phyloP scores from a whole-genome alignment of 768 basidiomycete genomes.

The Lactarius pseudohatsudake region DNA sequence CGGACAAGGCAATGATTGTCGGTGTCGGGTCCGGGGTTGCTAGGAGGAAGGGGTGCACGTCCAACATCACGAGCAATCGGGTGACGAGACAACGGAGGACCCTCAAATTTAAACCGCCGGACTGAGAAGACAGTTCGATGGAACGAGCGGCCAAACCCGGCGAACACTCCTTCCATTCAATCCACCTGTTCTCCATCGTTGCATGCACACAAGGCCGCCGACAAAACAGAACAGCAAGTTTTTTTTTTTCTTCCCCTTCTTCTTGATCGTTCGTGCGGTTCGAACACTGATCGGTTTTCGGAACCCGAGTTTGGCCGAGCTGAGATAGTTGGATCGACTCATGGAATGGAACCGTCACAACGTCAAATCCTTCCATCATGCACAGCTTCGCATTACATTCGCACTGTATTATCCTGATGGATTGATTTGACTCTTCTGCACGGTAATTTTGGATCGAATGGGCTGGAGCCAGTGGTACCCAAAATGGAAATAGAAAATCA shows the following conservation, averaged over 20 bases:
- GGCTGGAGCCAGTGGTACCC: background rate
- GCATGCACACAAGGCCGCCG: background rate
- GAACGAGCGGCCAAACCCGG: background rate
- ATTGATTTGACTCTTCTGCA: background rate
- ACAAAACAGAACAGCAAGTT: background rate
- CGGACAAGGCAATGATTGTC: constrained; percentile 27
- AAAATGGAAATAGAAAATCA: constrained; percentile 1
- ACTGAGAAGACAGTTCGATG: background rate
- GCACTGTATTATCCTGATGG: constrained; percentile 5
- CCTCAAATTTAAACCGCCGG: constrained; percentile 14
- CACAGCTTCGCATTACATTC: background rate
- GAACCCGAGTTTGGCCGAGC: background rate
- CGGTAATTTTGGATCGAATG: background rate
- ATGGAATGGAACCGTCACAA: constrained; percentile 19
- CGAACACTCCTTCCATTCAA: background rate
- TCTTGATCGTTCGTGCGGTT: background rate
- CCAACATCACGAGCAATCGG: background rate
- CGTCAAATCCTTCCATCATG: constrained; percentile 21
- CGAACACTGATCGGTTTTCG: background rate
- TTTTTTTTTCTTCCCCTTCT: background rate
- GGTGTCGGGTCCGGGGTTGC: constrained; percentile 25
- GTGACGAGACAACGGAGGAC: constrained; percentile 5
- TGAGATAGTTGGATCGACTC: constrained; percentile 3
- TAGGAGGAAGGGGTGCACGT: constrained; percentile 5
- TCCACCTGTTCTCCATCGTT: background rate